A percentile compares a stretch with the other conserved stretches of the same genome.
Evolutionary conservation across 129 eudicot genomes (phyloP).

Genomic region (Flaveria linearis): DNA sequence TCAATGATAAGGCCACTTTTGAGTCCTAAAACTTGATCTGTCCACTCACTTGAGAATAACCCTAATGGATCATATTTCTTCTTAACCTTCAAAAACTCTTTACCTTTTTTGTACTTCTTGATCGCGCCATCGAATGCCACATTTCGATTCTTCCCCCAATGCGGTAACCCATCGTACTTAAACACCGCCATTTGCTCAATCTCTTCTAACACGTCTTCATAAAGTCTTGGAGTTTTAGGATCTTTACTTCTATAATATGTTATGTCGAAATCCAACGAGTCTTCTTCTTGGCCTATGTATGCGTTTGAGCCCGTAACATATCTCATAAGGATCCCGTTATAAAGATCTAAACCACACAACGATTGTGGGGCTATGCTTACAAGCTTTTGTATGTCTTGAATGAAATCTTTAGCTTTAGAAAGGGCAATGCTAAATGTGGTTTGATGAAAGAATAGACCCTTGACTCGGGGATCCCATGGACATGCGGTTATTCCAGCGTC

Average conservation of each 20-base stretch:
- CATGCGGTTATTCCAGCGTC: slow-evolving; percentile 55
- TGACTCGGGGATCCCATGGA: slow-evolving; percentile 74
- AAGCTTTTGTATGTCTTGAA: slow-evolving; percentile 64
- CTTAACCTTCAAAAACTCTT: slow-evolving; percentile 54
- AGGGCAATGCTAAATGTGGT: slow-evolving; percentile 56
- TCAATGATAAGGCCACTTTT: slow-evolving; percentile 43
- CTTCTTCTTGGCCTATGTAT: slow-evolving; percentile 73
- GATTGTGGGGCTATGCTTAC: slow-evolving; percentile 55
- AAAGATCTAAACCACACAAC: slow-evolving; percentile 55
- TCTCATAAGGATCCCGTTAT: slow-evolving; percentile 78
- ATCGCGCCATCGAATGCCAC: slow-evolving; percentile 63
- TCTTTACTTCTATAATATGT: slow-evolving; percentile 76
- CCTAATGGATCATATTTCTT: slow-evolving; percentile 63
- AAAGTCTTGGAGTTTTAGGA: slow-evolving; percentile 60
- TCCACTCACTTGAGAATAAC: slow-evolving; percentile 82
- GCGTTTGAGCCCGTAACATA: slow-evolving; percentile 62
- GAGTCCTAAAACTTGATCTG: slow-evolving; percentile 72
- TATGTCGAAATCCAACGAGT: slow-evolving; percentile 70
- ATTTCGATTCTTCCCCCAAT: slow-evolving; percentile 91
- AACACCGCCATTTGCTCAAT: slow-evolving; percentile 74
- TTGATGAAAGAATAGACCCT: slow-evolving; percentile 72
- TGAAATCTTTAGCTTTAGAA: slow-evolving; percentile 55
- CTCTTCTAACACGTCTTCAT: slow-evolving; percentile 70
- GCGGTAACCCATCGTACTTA: slow-evolving; percentile 74
- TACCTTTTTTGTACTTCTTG: slow-evolving; percentile 47